Base-by-base conservation (phyloP, 768 basidiomycete genomes). In the Auricularia heimuer region DNA sequence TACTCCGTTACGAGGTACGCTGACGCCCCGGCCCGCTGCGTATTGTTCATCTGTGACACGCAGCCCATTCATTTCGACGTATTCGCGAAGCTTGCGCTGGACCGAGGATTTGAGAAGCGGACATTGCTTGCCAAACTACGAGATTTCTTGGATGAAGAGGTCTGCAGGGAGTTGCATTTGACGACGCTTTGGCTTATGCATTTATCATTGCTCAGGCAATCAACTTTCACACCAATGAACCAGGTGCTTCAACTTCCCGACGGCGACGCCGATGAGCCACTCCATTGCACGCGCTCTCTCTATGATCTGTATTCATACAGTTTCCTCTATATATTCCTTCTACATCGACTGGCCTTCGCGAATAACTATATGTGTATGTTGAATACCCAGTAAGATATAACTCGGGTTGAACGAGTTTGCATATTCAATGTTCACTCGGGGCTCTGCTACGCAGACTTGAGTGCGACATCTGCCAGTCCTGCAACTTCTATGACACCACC, bases 401-500 rank as follows among this genome's bases (percentile, higher is more conserved):
- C 56, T 60, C 56, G 35, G 45, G 21, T 42, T 64, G 63, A 21
- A 24, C 21, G 63, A 64, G 24, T 45, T 37, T 54, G 42, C 11
- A 34, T 4, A 11, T n/a, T 45, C 18, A 51, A 10, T 18, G 18
- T 51, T 63, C 24, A 14, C 33, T 34, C 34, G 18, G 42, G 44
- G 12, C 12, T 61, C 60, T 29, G 47, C 47, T 51, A 51, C 47
- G 47, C 47, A 34, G 66, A 54, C 18, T 33, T 47, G 63, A 92
- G 75, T 39, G 87, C 87, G 64, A 82, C 77, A 37, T 86, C 82
- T n/a, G 88, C 83, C 47, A 98, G 73, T 24, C 86, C 88, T 18
- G 94, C 90, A 14, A 92, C 94, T 72, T 98, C 96, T 63, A 98
- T 89, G 12, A 94, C 79, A 2, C 97, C 97, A 21, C 97, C 97